Evolutionary conservation across 2,329 filamentous ascomycete genomes (phyloP).

Genomic region (Mollisia scopiformis): DNA sequence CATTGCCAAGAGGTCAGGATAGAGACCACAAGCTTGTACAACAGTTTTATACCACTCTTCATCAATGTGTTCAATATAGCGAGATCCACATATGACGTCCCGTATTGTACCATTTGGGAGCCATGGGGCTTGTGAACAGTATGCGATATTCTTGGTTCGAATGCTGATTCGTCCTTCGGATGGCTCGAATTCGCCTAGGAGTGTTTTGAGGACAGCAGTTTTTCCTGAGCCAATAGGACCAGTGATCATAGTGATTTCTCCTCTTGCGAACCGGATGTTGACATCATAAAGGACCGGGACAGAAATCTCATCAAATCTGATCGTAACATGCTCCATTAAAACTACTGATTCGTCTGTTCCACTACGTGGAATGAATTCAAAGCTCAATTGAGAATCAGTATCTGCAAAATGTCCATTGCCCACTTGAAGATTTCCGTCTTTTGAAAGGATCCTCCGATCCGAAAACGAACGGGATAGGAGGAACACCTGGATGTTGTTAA

Average conservation of each 20-base stretch:
- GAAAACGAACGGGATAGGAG: not conserved
- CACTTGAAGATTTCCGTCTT: not conserved
- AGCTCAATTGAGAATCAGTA: too few species aligned
- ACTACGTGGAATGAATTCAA: too few species aligned
- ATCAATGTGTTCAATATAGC: not conserved
- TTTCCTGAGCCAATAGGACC: not conserved
- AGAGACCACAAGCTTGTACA: conserved; percentile 4
- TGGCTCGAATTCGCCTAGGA: not conserved
- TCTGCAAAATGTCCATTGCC: too few species aligned
- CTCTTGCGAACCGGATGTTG: not conserved
- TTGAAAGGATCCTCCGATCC: not conserved
- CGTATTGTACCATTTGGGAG: not conserved
- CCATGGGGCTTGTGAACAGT: not conserved
- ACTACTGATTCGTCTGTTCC: too few species aligned
- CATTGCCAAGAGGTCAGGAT: conserved; percentile 26
- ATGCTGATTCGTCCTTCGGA: not conserved
- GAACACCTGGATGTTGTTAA: not conserved
- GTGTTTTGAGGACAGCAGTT: not conserved
- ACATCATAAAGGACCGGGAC: not conserved
- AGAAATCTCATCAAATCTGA: not conserved
- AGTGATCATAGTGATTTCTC: not conserved
- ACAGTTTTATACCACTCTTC: not conserved
- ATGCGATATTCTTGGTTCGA: not conserved
- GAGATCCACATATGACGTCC: not conserved
- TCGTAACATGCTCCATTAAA: not conserved